Percentiles rank a stretch among this genome's conserved stretches.
phyloP scores from a whole-genome alignment of 352 stramenopile genomes.

The Phytopythium sindhum region DNA sequence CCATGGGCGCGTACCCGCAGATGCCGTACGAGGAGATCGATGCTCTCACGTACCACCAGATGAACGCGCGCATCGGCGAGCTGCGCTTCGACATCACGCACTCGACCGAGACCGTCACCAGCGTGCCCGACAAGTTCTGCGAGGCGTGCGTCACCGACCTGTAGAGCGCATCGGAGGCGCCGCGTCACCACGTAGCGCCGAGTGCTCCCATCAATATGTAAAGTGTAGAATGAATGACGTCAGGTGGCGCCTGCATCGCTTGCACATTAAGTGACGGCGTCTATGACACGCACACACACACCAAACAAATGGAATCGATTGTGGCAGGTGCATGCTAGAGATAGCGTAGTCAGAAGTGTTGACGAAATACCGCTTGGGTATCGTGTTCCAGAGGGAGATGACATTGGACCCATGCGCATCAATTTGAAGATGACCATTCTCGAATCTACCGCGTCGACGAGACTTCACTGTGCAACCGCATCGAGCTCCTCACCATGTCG shows the following conservation, averaged over 20 bases:
- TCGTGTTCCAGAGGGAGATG: background rate
- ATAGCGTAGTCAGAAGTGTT: background rate
- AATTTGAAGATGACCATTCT: background rate
- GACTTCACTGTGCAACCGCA: background rate
- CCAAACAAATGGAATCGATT: background rate
- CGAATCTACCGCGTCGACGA: background rate
- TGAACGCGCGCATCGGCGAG: slow-evolving; percentile 35
- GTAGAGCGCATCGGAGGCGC: background rate
- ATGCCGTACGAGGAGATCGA: slow-evolving; percentile 92
- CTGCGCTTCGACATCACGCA: slow-evolving; percentile 39
- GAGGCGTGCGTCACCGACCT: slow-evolving; percentile 36
- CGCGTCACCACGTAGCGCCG: background rate
- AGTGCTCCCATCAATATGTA: background rate
- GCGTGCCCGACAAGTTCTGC: slow-evolving; percentile 58
- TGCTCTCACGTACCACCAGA: slow-evolving; percentile 54
- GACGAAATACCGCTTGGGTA: background rate
- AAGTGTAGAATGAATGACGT: background rate
- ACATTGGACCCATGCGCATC: background rate
- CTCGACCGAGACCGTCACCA: slow-evolving; percentile 26
- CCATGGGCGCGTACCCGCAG: slow-evolving; percentile 84
- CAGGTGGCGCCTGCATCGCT: too few species aligned
- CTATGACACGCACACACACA: too few species aligned
- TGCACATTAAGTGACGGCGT: background rate
- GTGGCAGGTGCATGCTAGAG: background rate
- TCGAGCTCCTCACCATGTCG: background rate